Evolutionary conservation across 2,329 filamentous ascomycete genomes (phyloP).

Genomic region (Incumbomyces delicatus): DNA sequence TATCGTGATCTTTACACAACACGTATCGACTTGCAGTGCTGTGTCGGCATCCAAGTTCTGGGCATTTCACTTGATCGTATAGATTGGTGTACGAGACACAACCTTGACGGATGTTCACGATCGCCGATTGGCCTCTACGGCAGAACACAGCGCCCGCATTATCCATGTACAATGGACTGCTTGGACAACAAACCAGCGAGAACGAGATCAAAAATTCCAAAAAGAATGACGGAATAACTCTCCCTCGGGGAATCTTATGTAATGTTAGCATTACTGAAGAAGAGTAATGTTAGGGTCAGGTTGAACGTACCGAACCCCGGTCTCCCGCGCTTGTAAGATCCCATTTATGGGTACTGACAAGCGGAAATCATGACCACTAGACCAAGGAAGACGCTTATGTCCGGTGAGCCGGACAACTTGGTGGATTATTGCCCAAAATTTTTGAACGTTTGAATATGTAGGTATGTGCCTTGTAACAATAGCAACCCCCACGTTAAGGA

Average conservation of each 20-base stretch:
- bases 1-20: too few species aligned
- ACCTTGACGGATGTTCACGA: too few species aligned
- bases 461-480: too few species aligned
- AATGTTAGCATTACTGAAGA: neutral
- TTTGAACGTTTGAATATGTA: too few species aligned
- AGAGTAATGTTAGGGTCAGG: neutral
- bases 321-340: constrained; percentile 1
- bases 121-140: too few species aligned
- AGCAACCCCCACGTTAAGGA: too few species aligned
- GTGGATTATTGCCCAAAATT: neutral
- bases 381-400: constrained; percentile 3
- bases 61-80: too few species aligned
- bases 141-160: too few species aligned
- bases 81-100: too few species aligned
- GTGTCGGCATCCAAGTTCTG: too few species aligned
- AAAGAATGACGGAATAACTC: neutral
- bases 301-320: constrained; percentile 1
- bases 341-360: neutral
- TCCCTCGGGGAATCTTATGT: neutral
- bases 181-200: neutral
- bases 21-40: too few species aligned
- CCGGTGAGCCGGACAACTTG: neutral
- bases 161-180: too few species aligned
- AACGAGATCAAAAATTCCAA: neutral
- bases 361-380: neutral